Base-by-base conservation (phyloP, 768 basidiomycete genomes). In the Holtermannia corniformis region DNA sequence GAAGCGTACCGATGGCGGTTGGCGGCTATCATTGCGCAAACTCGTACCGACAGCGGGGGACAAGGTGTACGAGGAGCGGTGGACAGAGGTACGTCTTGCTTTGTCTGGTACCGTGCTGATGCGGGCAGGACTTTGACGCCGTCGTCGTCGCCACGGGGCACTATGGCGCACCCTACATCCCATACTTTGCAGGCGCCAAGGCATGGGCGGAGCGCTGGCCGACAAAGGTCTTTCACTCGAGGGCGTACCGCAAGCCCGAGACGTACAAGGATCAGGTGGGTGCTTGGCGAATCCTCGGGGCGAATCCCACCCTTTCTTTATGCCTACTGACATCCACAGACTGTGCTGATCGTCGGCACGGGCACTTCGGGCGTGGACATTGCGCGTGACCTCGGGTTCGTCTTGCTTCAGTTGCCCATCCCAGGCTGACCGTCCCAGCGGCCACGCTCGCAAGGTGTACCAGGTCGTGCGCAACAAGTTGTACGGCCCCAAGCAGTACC, bases 291-390 rank as follows among this genome's bases (percentile, higher is more conserved):
- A n/a, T n/a, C n/a, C n/a, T n/a, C n/a, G n/a, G n/a, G n/a, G n/a
- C n/a, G n/a, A n/a, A n/a, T n/a, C n/a, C n/a, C n/a, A n/a, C n/a
- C 52, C 50, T 5, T 54, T 58, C 25, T 60, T 55, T 26, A 59
- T 56, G 47, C 24, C 53, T 56, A 12, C 24, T 50, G 32, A 37
- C 52, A 40, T 14, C 10, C 60, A 12, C 51, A 60, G 53, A 77
- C 73, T 1, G 73, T 77, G 0, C 68, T 78, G 1, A 66, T 78
- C 47, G 63, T 79, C 32, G 77, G 78, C n/a, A 73, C 73, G 13
- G 69, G 71, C 10, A 75, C 75, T 40, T 46, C 75, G 22, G 75
- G 72, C 5, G 60, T 62, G 4, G 75, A 75, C 41, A 75, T 76
- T 41, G 61, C 73, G 2, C 56, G 70, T 5, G 75, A 76, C 23